phyloP scores from a whole-genome alignment of 805 yeast genomes.

The Barnettozyma sp. region DNA sequence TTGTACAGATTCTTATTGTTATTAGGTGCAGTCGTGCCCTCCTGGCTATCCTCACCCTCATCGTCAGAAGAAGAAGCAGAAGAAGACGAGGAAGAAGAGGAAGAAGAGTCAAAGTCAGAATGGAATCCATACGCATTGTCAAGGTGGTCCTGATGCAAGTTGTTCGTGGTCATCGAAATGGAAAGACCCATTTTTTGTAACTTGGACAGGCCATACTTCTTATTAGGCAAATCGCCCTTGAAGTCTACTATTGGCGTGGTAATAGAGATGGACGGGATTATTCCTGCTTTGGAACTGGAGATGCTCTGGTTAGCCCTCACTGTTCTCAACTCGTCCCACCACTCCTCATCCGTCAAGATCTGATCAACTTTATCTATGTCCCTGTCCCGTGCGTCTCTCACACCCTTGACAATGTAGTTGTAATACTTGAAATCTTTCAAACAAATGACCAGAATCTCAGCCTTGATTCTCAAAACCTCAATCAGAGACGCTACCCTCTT shows the following conservation, averaged over 20 bases:
- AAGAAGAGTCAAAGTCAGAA: constrained; percentile 22
- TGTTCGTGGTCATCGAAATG: constrained; percentile 65
- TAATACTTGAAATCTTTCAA: constrained; percentile 55
- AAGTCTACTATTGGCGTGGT: constrained; percentile 21
- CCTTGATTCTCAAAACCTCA: constrained; percentile 75
- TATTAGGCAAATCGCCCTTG: constrained; percentile 23
- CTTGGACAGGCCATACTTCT: constrained; percentile 43
- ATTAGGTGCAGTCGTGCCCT: too few species aligned
- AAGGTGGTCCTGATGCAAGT: constrained; percentile 32
- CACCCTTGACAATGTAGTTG: constrained; percentile 73
- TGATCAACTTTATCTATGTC: constrained; percentile 40
- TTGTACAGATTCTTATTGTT: too few species aligned
- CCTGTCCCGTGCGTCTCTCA: constrained; percentile 50
- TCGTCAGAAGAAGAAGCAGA: too few species aligned
- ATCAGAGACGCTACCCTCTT: constrained; percentile 56
- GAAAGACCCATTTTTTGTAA: constrained; percentile 75
- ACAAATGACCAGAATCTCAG: constrained; percentile 69
- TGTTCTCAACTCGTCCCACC: constrained; percentile 74
- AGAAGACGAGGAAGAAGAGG: too few species aligned
- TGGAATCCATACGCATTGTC: constrained; percentile 21
- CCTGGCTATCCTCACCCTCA: constrained; percentile 24
- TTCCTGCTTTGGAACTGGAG: constrained; percentile 23
- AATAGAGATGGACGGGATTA: constrained; percentile 30
- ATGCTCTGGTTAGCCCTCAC: constrained; percentile 38
- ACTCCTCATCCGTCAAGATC: constrained; percentile 54